Evolutionary conservation across 768 basidiomycete genomes (phyloP).

Genomic region (Rhodotorula sphaerocarpa): DNA sequence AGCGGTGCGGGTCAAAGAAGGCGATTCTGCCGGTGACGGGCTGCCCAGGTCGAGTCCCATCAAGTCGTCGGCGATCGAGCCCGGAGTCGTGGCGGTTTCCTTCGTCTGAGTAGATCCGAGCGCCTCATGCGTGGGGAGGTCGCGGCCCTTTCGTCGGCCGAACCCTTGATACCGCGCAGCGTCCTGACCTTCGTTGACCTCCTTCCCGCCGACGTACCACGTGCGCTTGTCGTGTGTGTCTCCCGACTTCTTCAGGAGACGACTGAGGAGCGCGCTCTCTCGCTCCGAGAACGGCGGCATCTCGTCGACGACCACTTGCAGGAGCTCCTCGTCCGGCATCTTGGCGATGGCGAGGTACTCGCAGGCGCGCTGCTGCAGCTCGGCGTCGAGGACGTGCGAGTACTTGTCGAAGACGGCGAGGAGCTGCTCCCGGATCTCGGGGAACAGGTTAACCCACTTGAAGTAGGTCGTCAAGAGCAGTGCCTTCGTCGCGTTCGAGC

Average conservation of each 20-base stretch:
- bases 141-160: slow-evolving; percentile 45
- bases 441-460: slow-evolving; percentile 99
- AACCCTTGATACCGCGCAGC: slow-evolving; percentile 51
- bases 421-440: slow-evolving; percentile 91
- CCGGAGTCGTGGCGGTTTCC: slow-evolving; percentile 25
- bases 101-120: slow-evolving; percentile 2
- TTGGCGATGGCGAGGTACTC: slow-evolving; percentile 86
- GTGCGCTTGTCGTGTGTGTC: slow-evolving; percentile 92
- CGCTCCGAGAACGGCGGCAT: slow-evolving; percentile 98
- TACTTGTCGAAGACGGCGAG: slow-evolving; percentile 93
- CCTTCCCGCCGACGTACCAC: slow-evolving; percentile 92
- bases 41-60: slow-evolving; percentile 62
- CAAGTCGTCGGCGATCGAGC: slow-evolving; percentile 51
- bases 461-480: slow-evolving; percentile 92
- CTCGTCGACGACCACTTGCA: slow-evolving; percentile 93
- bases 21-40: slow-evolving; percentile 38
- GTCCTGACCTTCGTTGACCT: slow-evolving; percentile 72
- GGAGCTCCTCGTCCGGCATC: slow-evolving; percentile 75
- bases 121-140: slow-evolving; percentile 2
- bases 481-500: slow-evolving; percentile 80
- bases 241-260: slow-evolving; percentile 78
- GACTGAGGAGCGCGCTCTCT: slow-evolving; percentile 69
- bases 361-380: slow-evolving; percentile 96
- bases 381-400: slow-evolving; percentile 91
- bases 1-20: background rate